Evolutionary conservation across 345 rosid genomes (phyloP).

Genomic region (Acer campestre): DNA sequence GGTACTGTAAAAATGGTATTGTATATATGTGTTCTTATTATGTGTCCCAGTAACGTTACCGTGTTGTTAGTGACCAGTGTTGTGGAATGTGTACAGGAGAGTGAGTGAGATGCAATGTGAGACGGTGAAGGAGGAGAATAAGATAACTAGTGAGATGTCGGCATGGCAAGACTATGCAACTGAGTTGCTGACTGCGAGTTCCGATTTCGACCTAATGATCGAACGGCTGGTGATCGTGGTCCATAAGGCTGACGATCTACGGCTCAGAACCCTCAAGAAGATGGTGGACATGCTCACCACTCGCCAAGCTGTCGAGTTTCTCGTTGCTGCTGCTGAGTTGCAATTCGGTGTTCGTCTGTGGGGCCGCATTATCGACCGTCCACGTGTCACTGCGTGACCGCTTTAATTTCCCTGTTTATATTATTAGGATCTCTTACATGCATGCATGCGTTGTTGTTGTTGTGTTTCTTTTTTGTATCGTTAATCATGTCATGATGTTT

Average conservation of each 20-base stretch:
- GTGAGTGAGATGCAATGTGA: slow-evolving; percentile 90
- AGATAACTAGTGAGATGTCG: slow-evolving; percentile 61
- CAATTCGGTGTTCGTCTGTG: slow-evolving; percentile 64
- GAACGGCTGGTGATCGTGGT: slow-evolving; percentile 47
- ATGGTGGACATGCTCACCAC: slow-evolving; percentile 64
- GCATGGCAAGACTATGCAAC: slow-evolving; percentile 78
- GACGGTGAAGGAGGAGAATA: slow-evolving; percentile 86
- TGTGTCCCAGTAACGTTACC: too few species aligned
- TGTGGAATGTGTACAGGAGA: slow-evolving; percentile 39
- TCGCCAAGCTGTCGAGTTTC: slow-evolving; percentile 72
- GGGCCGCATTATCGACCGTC: slow-evolving; percentile 60
- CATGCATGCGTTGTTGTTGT: not conserved
- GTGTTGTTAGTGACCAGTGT: too few species aligned
- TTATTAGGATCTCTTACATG: not conserved
- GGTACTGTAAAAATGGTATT: too few species aligned
- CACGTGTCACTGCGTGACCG: not conserved
- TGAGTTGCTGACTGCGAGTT: slow-evolving; percentile 36
- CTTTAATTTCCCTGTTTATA: not conserved
- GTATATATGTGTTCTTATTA: too few species aligned
- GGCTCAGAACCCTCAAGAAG: slow-evolving; percentile 52
- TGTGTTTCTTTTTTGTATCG: too few species aligned
- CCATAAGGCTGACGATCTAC: slow-evolving; percentile 66
- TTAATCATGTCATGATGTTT: not conserved
- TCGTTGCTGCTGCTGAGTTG: slow-evolving; percentile 72
- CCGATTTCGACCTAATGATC: slow-evolving; percentile 39